Base-by-base conservation (phyloP, 2,329 filamentous ascomycete species). In the Blastomyces emzantsi region DNA sequence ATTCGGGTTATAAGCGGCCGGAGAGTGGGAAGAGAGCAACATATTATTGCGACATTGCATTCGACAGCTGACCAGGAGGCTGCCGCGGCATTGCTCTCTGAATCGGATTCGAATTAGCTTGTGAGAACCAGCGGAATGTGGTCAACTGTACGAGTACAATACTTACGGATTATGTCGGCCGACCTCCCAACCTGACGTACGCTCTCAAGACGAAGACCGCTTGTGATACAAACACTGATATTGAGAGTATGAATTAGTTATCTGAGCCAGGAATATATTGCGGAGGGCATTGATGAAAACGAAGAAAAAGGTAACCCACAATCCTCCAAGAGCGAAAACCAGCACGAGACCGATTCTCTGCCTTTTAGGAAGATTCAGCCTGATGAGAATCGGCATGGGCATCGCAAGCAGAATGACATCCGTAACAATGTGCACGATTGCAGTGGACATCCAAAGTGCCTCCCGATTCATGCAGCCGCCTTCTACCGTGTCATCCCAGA, bases 31-130 rank as follows among this genome's bases (percentile, higher is more conserved):
- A 78, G 73, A 51, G 71, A 76, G 61, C 74, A 75, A 67, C 75
- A 77, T 51, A 78, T 74, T 41, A 78, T 77, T 25, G 73, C 76
- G 60, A 76, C 70, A 54, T 78, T 77, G 65, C 75, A 73, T 70
- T 78, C 76, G 47, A 77, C 70, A 17, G 75, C 71, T 11, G 76
- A 77, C 76, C 76, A 78, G 58, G 76, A 75, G 66, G 79, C 78
- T 43, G 78, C 75, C 22, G 71, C 70, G 41, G 74, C 65, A 52
- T 73, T 74, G 63, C 73, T 70, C 36, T 70, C 72, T 74, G 43
- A 19, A 22, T 8, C 19, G 13, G 45, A 47, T 43, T 67, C 57
- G 58, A 64, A n/a, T 55, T 62, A 30, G 33, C 4, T 52, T 25
- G 28, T 1, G 1, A 19, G 15, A 51, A 43, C 19, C 1, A 9